These are phyloP conservation scores for Pogostemon cablin DNA, from an alignment of 257 asterid species.

Conservation along the genomic window DNA sequence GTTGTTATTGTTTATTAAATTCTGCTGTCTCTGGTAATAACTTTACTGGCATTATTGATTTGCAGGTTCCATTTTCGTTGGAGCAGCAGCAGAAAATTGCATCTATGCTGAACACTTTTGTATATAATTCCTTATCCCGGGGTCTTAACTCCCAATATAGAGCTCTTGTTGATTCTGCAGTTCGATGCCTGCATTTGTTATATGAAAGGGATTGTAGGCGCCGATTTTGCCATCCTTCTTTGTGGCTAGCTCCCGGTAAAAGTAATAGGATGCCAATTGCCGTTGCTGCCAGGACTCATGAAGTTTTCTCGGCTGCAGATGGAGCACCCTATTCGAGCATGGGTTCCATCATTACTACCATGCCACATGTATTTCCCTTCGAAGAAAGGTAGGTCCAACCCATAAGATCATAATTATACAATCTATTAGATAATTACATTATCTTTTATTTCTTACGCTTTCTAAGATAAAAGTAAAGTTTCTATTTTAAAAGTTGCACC, in stretches of 20 bases:
- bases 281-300: slow-evolving; percentile 93
- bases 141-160: slow-evolving; percentile 46
- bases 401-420: slow-evolving; percentile 24
- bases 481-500: neutral
- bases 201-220: slow-evolving; percentile 96
- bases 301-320: slow-evolving; percentile 57
- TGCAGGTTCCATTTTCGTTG: slow-evolving; percentile 81
- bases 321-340: slow-evolving; percentile 51
- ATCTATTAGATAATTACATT: neutral
- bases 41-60: slow-evolving; percentile 24
- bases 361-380: slow-evolving; percentile 92
- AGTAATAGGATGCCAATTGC: slow-evolving; percentile 84
- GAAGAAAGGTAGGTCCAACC: slow-evolving; percentile 75
- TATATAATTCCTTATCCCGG: slow-evolving; percentile 69
- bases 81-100: slow-evolving; percentile 85
- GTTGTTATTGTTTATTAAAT: slow-evolving; percentile 14
- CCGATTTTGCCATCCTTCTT: slow-evolving; percentile 79
- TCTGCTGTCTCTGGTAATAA: slow-evolving; percentile 18
- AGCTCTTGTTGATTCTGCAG: slow-evolving; percentile 74
- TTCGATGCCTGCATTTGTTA: slow-evolving; percentile 87
- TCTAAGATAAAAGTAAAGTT: neutral
- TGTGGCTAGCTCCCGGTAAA: slow-evolving; percentile 97
- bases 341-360: slow-evolving; percentile 77
- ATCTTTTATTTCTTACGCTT: neutral
- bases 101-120: slow-evolving; percentile 75